phyloP scores from a whole-genome alignment of 768 basidiomycete species.

The Mycena belliarum region DNA sequence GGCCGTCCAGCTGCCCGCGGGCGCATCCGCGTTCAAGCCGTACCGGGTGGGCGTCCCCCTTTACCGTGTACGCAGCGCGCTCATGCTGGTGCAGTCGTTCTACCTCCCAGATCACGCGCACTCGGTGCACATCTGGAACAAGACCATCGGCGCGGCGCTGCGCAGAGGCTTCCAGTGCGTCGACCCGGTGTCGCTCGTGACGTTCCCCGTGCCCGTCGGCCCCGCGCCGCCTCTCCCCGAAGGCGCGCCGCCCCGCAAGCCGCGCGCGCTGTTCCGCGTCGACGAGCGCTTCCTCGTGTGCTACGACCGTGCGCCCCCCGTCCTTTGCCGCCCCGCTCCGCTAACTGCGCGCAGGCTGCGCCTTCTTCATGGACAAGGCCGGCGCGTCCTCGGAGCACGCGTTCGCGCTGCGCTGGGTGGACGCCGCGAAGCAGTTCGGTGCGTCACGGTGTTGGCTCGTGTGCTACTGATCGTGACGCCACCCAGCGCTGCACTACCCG shows the following conservation, averaged over 20 bases:
- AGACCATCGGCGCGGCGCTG: constrained; percentile 14
- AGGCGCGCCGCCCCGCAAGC: constrained; percentile 1
- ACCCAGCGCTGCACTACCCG: constrained; percentile 7
- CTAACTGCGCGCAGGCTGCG: constrained; percentile 9
- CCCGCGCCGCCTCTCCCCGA: neutral
- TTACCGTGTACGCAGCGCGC: neutral
- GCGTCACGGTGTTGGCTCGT: neutral
- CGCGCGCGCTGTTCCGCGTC: constrained; percentile 21
- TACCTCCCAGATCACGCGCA: constrained; percentile 21
- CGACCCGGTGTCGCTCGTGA: constrained; percentile 16
- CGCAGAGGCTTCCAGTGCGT: constrained; percentile 19
- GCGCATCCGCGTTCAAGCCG: neutral
- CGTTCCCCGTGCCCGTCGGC: constrained; percentile 17
- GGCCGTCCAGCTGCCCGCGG: neutral
- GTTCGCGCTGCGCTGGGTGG: constrained; percentile 18
- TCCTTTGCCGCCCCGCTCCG: neutral
- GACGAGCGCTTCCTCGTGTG: constrained; percentile 18
- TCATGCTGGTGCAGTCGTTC: neutral
- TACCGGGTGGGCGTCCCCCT: neutral
- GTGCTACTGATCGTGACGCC: neutral
- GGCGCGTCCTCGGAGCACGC: constrained; percentile 13
- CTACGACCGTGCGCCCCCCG: constrained; percentile 15
- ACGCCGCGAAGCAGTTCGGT: constrained; percentile 18
- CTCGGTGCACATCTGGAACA: constrained; percentile 21
- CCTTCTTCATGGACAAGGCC: constrained; percentile 21